phyloP scores from a whole-genome alignment of 2,329 filamentous ascomycete genomes.

The Stromatinia cepivora region DNA sequence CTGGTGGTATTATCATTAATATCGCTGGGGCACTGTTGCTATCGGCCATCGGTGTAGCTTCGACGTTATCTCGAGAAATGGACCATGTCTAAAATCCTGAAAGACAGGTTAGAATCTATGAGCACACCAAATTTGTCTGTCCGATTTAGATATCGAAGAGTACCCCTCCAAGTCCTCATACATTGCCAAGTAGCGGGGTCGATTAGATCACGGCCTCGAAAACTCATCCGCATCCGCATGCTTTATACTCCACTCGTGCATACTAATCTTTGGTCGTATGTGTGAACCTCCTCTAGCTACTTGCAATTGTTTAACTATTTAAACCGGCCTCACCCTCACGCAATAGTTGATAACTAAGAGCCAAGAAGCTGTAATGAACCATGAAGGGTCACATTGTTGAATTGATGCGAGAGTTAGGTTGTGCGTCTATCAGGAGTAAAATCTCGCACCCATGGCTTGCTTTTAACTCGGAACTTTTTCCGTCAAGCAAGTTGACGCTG shows the following conservation, averaged over 20 bases:
- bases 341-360: too few species aligned
- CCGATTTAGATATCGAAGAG: too few species aligned
- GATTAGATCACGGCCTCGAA: not conserved
- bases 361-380: too few species aligned
- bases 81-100: too few species aligned
- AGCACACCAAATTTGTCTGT: too few species aligned
- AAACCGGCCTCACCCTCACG: not conserved
- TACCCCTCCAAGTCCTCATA: too few species aligned
- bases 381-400: not conserved
- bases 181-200: accelerated
- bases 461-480: not conserved
- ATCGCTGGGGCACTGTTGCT: too few species aligned
- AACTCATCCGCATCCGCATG: too few species aligned
- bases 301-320: not conserved
- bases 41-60: too few species aligned
- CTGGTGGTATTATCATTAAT: too few species aligned
- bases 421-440: not conserved
- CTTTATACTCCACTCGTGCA: not conserved
- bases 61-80: too few species aligned
- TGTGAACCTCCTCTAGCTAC: not conserved
- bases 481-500: not conserved
- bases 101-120: too few species aligned
- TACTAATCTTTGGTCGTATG: not conserved
- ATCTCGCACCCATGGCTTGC: not conserved
- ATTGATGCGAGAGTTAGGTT: not conserved